These are phyloP conservation scores for Fusarium sp. DNA, from an alignment of 2,329 filamentous ascomycete species.

Conservation along the genomic window DNA sequence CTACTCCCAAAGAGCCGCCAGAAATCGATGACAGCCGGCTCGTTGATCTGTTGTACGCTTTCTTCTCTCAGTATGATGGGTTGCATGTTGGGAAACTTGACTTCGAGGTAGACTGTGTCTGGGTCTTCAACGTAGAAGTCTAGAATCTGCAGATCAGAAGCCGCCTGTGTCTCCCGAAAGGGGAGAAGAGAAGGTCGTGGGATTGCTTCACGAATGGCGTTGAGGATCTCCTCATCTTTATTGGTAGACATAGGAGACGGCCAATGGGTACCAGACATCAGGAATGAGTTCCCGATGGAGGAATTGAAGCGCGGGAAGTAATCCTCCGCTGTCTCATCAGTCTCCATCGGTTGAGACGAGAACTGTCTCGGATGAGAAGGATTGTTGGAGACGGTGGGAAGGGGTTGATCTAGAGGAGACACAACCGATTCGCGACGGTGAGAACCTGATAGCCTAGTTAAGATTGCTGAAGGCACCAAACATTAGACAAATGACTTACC, in stretches of 20 bases:
- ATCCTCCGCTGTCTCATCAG: neutral
- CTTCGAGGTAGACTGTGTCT: neutral
- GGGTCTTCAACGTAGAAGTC: neutral
- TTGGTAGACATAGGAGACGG: neutral
- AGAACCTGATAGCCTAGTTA: neutral
- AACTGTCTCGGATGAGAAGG: no score
- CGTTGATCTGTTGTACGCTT: neutral
- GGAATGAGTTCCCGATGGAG: neutral
- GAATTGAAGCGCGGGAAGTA: neutral
- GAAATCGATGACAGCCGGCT: neutral
- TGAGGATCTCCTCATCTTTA: neutral
- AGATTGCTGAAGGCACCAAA: no score
- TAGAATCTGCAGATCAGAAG: neutral
- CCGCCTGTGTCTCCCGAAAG: neutral
- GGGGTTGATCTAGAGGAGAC: neutral
- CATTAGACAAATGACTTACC: neutral
- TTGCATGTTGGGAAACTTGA: neutral
- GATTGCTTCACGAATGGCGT: neutral
- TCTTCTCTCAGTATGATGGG: neutral
- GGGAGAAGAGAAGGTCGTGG: neutral
- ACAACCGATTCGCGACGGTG: neutral
- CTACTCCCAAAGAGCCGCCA: neutral
- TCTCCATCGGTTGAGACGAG: neutral
- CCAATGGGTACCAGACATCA: neutral
- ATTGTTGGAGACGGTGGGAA: neutral